Percentiles rank a stretch among this genome's conserved stretches.
Conservation (phyloP, 805 yeast genomes). For the Candida namnaoensis region DNA sequence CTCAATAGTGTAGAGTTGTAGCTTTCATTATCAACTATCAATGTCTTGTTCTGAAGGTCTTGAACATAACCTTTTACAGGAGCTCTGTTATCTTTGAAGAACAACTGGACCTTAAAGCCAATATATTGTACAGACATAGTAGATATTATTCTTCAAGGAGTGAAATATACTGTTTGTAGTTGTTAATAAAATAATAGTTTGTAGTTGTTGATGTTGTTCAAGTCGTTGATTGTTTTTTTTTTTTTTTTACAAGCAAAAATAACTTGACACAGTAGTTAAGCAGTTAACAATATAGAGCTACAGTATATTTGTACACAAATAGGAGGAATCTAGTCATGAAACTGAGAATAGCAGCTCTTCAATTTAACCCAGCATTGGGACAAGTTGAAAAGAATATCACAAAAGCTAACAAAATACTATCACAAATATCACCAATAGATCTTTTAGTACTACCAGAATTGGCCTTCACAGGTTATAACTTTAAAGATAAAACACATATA, state of each 20-base stretch:
- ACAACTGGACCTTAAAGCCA: not conserved
- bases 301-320: no score
- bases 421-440: conserved; percentile 34
- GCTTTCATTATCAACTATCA: not conserved
- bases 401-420: conserved; percentile 28
- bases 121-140: not conserved
- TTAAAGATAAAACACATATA: conserved; percentile 35
- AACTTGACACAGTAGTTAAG: no score
- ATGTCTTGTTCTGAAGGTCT: not conserved
- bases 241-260: no score
- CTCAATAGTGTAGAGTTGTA: conserved; percentile 30
- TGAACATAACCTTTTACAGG: not conserved
- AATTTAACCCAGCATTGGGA: conserved; percentile 59
- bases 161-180: no score
- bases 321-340: conserved; percentile 19
- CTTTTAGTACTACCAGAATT: conserved; percentile 77
- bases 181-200: no score
- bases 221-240: no score
- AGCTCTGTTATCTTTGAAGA: not conserved
- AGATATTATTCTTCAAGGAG: no score
- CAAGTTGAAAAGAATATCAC: conserved; percentile 42
- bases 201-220: no score
- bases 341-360: conserved; percentile 56
- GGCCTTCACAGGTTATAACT: conserved; percentile 80
- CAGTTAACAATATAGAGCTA: no score